These are phyloP conservation scores for Monilinia vaccinii-corymbosi DNA, from an alignment of 2,329 filamentous ascomycete genomes.

Conservation along the genomic window DNA sequence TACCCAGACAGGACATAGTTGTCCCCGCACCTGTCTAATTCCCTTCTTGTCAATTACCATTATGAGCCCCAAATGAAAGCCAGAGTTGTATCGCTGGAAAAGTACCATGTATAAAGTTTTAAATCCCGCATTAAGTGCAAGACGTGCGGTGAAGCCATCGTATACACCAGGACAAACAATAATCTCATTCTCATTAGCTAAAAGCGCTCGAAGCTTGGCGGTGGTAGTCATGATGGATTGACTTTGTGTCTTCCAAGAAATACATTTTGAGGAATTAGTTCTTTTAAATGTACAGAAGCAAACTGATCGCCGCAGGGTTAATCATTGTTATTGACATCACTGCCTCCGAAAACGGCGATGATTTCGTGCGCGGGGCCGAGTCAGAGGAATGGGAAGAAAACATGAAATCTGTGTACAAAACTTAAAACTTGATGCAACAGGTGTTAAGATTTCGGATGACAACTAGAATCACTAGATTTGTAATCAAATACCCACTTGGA, in stretches of 20 bases:
- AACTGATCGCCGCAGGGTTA: background rate
- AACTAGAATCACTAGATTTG: background rate
- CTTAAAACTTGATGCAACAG: no score
- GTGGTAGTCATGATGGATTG: background rate
- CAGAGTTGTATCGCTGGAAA: background rate
- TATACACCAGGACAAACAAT: slow-evolving; percentile 58
- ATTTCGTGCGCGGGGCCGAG: background rate
- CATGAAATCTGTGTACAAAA: background rate
- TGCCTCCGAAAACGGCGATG: background rate
- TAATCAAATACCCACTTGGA: background rate
- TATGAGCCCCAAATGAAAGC: background rate
- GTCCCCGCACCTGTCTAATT: slow-evolving; percentile 42
- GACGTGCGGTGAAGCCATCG: slow-evolving; percentile 56
- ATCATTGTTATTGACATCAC: background rate
- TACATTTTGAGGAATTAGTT: background rate
- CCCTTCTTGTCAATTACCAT: background rate
- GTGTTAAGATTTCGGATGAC: background rate
- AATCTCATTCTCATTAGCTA: slow-evolving; percentile 26
- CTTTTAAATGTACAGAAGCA: background rate
- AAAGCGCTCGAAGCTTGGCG: slow-evolving; percentile 10
- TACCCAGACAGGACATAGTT: slow-evolving; percentile 38
- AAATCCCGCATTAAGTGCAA: slow-evolving; percentile 54
- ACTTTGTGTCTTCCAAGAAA: background rate
- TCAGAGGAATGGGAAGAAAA: background rate
- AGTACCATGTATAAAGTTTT: slow-evolving; percentile 53